These are phyloP conservation scores for Cornus suecica DNA, from an alignment of 148 eudicot genomes.

Conservation along the genomic window DNA sequence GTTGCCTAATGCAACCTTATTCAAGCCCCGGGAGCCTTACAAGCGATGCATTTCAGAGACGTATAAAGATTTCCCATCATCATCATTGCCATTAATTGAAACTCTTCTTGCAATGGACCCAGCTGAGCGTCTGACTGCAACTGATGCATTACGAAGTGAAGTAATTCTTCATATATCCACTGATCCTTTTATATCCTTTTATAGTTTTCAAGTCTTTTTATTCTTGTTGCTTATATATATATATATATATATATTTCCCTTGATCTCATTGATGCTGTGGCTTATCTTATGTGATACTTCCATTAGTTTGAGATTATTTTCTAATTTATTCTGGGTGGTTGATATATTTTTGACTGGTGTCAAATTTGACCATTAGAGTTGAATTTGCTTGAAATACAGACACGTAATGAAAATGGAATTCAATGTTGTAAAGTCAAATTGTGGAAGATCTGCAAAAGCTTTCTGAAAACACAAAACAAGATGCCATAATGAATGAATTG, in stretches of 20 bases:
- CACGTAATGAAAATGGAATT: background rate
- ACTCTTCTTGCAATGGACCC: constrained; percentile 83
- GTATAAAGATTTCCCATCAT: constrained; percentile 58
- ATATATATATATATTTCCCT: background rate
- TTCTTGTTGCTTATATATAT: background rate
- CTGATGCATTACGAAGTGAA: constrained; percentile 67
- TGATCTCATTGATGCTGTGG: background rate
- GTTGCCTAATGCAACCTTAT: constrained; percentile 80
- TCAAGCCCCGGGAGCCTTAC: constrained; percentile 77
- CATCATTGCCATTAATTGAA: constrained; percentile 70
- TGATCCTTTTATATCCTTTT: background rate
- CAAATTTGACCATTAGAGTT: background rate
- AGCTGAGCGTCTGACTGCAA: constrained; percentile 71
- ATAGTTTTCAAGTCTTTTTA: background rate
- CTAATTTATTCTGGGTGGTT: background rate
- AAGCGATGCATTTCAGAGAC: constrained; percentile 66
- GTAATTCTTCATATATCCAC: constrained; percentile 28
- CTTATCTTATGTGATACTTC: background rate
- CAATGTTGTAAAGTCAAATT: background rate
- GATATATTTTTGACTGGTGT: background rate
- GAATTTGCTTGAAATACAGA: background rate
- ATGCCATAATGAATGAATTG: background rate
- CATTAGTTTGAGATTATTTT: background rate
- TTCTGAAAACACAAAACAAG: background rate
- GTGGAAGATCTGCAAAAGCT: background rate